A percentile compares a stretch with the other conserved stretches of the same genome.
Conservation (phyloP, 371 early-diverging fungal genomes). For the Coemansia sp. region DNA sequence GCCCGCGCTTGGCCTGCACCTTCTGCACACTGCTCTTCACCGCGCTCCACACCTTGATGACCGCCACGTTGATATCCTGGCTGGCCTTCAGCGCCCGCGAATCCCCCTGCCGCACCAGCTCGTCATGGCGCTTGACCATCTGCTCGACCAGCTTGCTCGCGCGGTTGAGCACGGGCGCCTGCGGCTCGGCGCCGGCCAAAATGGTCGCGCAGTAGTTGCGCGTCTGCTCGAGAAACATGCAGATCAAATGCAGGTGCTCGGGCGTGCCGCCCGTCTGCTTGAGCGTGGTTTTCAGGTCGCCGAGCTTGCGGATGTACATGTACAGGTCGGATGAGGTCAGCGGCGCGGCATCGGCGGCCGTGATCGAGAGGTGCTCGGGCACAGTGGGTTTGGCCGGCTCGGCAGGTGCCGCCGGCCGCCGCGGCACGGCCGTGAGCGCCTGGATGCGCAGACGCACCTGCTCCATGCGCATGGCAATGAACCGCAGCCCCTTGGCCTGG, state of each 20-base stretch:
- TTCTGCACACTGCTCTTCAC: neutral
- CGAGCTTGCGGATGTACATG: neutral
- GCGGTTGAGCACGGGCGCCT: neutral
- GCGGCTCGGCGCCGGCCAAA: neutral
- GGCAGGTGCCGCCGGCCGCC: neutral
- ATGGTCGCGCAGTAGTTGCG: neutral
- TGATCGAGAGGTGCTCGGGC: neutral
- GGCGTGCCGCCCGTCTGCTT: neutral
- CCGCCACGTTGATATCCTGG: neutral
- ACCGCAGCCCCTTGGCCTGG: neutral
- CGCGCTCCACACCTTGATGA: neutral
- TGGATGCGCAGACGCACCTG: neutral
- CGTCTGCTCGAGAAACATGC: constrained; percentile 2
- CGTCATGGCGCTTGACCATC: neutral
- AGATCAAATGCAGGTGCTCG: neutral
- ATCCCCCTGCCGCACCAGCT: neutral
- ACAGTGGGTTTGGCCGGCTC: neutral
- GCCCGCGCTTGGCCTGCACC: neutral
- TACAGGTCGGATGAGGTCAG: neutral
- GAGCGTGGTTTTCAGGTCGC: neutral
- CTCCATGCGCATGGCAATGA: constrained; percentile 1
- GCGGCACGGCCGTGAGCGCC: neutral
- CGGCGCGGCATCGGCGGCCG: neutral
- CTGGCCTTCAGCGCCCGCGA: neutral
- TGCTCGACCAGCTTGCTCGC: neutral